Evolutionary conservation across 129 eudicot species (phyloP).

Genomic region (Mikania micrantha): DNA sequence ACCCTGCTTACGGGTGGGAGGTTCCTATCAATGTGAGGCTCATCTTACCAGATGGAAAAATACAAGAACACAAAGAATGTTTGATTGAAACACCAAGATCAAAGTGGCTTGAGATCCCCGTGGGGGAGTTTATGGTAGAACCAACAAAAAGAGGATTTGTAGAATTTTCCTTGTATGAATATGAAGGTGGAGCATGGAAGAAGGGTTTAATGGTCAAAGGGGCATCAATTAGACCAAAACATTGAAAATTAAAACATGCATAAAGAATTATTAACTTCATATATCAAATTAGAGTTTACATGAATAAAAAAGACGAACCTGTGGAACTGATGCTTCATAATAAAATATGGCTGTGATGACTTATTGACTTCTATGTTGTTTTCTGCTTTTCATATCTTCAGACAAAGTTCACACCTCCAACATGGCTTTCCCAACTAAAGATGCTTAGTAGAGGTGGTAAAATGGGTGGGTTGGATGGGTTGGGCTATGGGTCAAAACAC

Average conservation of each 20-base stretch:
- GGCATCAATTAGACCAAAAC: slow-evolving; percentile 49
- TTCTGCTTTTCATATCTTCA: neutral
- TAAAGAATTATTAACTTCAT: neutral
- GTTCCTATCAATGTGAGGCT: slow-evolving; percentile 59
- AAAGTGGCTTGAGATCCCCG: slow-evolving; percentile 61
- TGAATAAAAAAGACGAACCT: neutral
- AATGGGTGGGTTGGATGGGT: neutral
- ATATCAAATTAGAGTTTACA: neutral
- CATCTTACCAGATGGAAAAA: slow-evolving; percentile 46
- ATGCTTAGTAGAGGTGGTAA: neutral
- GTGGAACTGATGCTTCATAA: neutral
- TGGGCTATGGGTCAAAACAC: neutral
- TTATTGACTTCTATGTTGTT: slow-evolving; percentile 1
- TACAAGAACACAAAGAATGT: slow-evolving; percentile 47
- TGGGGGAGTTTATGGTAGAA: slow-evolving; percentile 49
- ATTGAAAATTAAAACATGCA: neutral
- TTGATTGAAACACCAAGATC: slow-evolving; percentile 55
- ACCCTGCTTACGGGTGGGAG: slow-evolving; percentile 60
- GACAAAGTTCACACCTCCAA: neutral
- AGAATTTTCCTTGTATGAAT: slow-evolving; percentile 60
- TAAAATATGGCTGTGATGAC: neutral
- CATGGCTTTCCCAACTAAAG: neutral
- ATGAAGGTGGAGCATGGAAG: slow-evolving; percentile 78
- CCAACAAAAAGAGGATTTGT: slow-evolving; percentile 46
- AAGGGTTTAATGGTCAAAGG: slow-evolving; percentile 70